Evolutionary conservation across 305 asterid genomes (phyloP).

Genomic region (Fraxinus sp.): DNA sequence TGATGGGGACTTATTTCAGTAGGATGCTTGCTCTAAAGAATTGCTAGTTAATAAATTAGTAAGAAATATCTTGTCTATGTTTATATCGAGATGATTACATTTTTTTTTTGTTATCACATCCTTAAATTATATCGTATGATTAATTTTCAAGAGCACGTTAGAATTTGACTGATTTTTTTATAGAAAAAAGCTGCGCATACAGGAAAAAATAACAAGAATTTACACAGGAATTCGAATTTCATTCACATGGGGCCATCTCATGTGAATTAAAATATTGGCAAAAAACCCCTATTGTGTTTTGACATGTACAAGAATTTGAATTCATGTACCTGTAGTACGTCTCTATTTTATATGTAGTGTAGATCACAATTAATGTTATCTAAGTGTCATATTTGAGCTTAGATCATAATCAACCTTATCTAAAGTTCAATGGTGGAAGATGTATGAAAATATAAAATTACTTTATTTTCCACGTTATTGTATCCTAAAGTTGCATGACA

Average conservation of each 20-base stretch:
- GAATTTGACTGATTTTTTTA: neutral
- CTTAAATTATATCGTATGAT: too few species aligned
- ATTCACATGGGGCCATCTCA: too few species aligned
- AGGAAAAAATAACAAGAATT: too few species aligned
- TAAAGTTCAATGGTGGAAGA: neutral
- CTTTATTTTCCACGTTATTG: neutral
- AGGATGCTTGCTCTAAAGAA: neutral
- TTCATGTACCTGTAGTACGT: too few species aligned
- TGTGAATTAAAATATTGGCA: too few species aligned
- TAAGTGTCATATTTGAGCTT: neutral
- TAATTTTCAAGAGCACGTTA: neutral
- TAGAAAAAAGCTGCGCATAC: too few species aligned
- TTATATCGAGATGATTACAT: neutral
- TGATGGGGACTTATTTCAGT: neutral
- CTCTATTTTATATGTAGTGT: neutral
- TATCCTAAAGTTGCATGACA: neutral
- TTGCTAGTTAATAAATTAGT: neutral
- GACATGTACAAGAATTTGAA: too few species aligned
- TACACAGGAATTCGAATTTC: too few species aligned
- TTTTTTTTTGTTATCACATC: too few species aligned
- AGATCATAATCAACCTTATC: neutral
- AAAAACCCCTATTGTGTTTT: too few species aligned
- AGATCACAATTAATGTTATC: neutral
- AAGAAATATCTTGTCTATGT: neutral
- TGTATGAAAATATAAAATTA: neutral